Conservation (phyloP, 139 green algal genomes). For the Coccomyxa sp. region DNA sequence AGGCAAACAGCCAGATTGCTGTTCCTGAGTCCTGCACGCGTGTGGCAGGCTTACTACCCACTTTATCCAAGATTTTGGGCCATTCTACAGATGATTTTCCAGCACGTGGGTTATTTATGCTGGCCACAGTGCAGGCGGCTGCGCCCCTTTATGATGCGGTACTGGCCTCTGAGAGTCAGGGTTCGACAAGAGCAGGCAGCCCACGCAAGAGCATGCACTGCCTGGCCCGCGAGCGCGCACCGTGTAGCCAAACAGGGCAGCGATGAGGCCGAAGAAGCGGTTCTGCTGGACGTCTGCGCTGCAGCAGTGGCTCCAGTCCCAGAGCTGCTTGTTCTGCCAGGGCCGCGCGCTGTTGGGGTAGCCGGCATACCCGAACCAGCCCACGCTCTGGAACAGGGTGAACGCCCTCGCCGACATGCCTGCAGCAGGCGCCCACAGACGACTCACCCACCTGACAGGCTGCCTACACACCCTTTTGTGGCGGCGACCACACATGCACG, state of each 20-base stretch:
- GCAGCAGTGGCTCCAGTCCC: conserved; percentile 41
- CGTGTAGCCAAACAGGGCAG: conserved; percentile 49
- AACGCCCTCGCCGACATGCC: conserved; percentile 27
- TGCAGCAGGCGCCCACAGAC: not conserved
- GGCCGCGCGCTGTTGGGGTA: conserved; percentile 27
- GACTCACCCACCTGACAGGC: too few species aligned
- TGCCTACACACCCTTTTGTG: too few species aligned
- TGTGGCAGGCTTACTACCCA: too few species aligned
- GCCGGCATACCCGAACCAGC: conserved; percentile 31
- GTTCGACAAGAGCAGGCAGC: not conserved
- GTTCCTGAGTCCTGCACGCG: conserved; percentile 9
- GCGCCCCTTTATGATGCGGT: too few species aligned
- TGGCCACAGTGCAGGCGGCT: not conserved
- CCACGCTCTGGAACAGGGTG: conserved; percentile 22
- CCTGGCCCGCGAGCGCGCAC: not conserved
- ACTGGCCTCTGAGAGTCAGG: not conserved
- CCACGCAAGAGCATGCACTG: not conserved
- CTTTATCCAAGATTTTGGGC: too few species aligned
- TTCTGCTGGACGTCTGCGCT: conserved; percentile 31
- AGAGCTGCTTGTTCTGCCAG: conserved; percentile 39
- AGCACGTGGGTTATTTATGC: not conserved
- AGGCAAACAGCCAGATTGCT: conserved; percentile 21
- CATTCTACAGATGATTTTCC: not conserved
- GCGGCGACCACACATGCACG: too few species aligned
- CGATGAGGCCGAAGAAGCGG: conserved; percentile 37